Evolutionary conservation across 768 basidiomycete genomes (phyloP), one percentile per base, ranked within the genome.

Genomic region (Tricholoma furcatifolium): DNA sequence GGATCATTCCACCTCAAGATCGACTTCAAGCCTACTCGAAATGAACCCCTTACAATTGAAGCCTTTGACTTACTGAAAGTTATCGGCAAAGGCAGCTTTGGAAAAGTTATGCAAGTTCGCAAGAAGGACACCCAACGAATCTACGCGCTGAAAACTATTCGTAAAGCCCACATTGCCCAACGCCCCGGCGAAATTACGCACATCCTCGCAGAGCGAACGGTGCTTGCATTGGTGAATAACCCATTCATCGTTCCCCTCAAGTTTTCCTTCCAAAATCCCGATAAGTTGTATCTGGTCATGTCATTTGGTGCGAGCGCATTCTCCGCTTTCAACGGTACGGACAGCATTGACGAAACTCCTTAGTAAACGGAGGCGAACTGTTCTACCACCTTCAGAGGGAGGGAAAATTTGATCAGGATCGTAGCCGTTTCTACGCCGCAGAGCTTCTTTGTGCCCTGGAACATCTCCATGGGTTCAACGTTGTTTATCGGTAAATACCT

Each of bases 181-280:
- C 83, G 96, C 1, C 91, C 91, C 0, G 95, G 95, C 36, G 97
- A 98, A 74, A 98, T 99, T 62, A 98, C 93, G 2, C 97, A 98
- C 67, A 98, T 98, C 56, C 79, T 98, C 35, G 96, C 96, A 4
- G 96, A 99, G 74, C 81, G 97, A 59, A 98, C 96, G 0, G 96
- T 99, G 21, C 79, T 98, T 43, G 96, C 96, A 0, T 80, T 98
- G 50, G 97, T 99, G 55, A 97, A 98, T 74, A 97, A 94, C 64
- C 96, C 96, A 0, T 99, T 99, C 75, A 98, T 99, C 69, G 97
- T 98, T 0, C 97, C 96, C 17, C 85, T 99, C 69, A 98, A 99
- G 67, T 98, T 99, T 71, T 96, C 93, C 4, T 99, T 98, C 81
- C 96, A 99, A 73, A 94, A 88, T 55, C 91, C 91, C 1, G 96